Conservation (phyloP, 805 yeast species). For the Teunomyces barrocoloradensis region DNA sequence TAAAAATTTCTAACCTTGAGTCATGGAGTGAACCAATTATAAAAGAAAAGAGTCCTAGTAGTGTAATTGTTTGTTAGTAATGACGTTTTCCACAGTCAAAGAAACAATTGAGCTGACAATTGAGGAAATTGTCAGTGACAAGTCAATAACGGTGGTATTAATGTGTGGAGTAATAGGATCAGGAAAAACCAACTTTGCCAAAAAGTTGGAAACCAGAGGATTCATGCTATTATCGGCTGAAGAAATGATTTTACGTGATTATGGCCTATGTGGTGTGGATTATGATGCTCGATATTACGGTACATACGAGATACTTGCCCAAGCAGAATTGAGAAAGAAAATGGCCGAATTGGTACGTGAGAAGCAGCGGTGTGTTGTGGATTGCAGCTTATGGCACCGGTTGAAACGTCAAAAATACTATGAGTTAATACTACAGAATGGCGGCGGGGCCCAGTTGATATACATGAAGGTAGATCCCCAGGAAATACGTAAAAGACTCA, state of each 20-base stretch:
- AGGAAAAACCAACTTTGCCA: not conserved
- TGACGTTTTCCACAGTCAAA: not conserved
- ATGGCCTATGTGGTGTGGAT: not conserved
- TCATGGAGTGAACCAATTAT: no score
- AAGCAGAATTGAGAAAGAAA: not conserved
- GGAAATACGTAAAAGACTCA: not conserved
- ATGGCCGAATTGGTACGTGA: not conserved
- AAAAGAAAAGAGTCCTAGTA: not conserved
- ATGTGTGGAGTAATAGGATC: not conserved
- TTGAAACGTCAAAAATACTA: not conserved
- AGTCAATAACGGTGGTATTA: not conserved
- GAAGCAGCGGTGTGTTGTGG: not conserved
- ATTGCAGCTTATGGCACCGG: not conserved
- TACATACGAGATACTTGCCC: not conserved
- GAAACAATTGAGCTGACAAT: not conserved
- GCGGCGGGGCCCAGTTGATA: not conserved
- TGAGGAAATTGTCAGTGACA: not conserved
- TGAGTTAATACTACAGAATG: not conserved
- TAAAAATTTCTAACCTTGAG: no score
- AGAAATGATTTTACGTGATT: not conserved
- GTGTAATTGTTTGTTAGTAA: not conserved
- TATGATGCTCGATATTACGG: not conserved
- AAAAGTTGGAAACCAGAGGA: not conserved
- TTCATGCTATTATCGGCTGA: not conserved
- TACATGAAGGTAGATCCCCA: not conserved